These are phyloP conservation scores for Zizania palustris DNA, from an alignment of 202 grass and related monocot species.

Conservation along the genomic window DNA sequence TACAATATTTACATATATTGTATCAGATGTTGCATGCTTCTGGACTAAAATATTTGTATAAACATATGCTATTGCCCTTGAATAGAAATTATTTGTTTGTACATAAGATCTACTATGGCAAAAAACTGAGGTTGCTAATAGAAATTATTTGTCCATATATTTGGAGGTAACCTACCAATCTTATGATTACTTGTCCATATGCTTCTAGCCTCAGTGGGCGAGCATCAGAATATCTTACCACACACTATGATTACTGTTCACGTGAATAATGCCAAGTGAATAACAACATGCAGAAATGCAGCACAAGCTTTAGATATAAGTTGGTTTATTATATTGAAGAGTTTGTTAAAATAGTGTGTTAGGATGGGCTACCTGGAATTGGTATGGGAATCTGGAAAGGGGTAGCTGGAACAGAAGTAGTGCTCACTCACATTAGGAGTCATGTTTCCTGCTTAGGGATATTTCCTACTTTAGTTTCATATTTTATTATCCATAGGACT, in stretches of 20 bases:
- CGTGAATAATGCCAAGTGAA: not conserved
- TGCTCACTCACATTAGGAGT: not conserved
- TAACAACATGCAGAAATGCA: not conserved
- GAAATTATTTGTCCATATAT: not conserved
- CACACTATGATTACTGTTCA: not conserved
- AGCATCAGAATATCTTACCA: conserved; percentile 1
- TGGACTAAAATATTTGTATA: not conserved
- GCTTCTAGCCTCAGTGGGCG: not conserved
- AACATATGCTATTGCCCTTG: not conserved
- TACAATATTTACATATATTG: not conserved
- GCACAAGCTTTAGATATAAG: not conserved
- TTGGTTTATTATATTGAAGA: not conserved
- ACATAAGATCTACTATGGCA: not conserved
- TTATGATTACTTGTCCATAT: too few relatives aligned
- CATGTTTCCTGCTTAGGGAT: not conserved
- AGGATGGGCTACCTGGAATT: conserved; percentile 12
- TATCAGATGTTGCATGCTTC: not conserved
- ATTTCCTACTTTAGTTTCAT: not conserved
- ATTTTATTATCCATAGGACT: not conserved
- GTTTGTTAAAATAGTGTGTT: not conserved
- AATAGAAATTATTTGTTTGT: not conserved
- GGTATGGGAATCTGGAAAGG: not conserved
- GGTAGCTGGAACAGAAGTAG: not conserved
- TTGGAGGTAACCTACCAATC: not conserved
- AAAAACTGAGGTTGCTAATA: not conserved